Evolutionary conservation across 2,329 filamentous ascomycete genomes (phyloP).

Genomic region (Sporothrix inflata): DNA sequence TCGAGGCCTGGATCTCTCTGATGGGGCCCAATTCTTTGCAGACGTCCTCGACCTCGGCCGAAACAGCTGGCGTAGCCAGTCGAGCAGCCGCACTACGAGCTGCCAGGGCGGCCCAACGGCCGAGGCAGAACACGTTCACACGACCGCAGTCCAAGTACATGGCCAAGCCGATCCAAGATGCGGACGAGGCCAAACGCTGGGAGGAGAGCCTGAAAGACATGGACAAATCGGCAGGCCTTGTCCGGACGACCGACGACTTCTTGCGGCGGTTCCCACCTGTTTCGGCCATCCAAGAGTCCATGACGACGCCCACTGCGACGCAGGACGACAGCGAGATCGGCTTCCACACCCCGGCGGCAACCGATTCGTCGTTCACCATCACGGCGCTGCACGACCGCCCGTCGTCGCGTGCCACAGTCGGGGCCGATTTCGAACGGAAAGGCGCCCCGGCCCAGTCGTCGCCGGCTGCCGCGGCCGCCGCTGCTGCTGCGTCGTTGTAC

Average conservation of each 20-base stretch:
- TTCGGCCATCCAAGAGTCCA: slow-evolving; percentile 62
- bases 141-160: slow-evolving; percentile 51
- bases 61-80: slow-evolving; percentile 25
- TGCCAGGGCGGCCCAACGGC: slow-evolving; percentile 26
- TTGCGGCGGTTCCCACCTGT: slow-evolving; percentile 78
- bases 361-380: background rate
- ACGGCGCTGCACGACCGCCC: slow-evolving; percentile 12
- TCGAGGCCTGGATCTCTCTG: slow-evolving; percentile 86
- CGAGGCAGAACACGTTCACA: slow-evolving; percentile 35
- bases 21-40: slow-evolving; percentile 69
- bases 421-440: slow-evolving; percentile 10
- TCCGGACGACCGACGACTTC: slow-evolving; percentile 81
- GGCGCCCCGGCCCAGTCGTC: slow-evolving; percentile 27
- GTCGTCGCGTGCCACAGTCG: slow-evolving; percentile 20
- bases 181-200: slow-evolving; percentile 81
- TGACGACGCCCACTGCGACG: slow-evolving; percentile 49
- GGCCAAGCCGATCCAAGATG: slow-evolving; percentile 68
- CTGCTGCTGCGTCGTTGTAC: slow-evolving; percentile 46
- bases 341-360: background rate
- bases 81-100: slow-evolving; percentile 11
- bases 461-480: slow-evolving; percentile 32
- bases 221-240: slow-evolving; percentile 54
- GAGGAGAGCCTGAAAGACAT: slow-evolving; percentile 69
- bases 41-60: slow-evolving; percentile 41
- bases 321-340: slow-evolving; percentile 26